A percentile compares a stretch with the other conserved stretches of the same genome.
Evolutionary conservation across 257 asterid genomes (phyloP).

Genomic region (Sherardia arvensis): DNA sequence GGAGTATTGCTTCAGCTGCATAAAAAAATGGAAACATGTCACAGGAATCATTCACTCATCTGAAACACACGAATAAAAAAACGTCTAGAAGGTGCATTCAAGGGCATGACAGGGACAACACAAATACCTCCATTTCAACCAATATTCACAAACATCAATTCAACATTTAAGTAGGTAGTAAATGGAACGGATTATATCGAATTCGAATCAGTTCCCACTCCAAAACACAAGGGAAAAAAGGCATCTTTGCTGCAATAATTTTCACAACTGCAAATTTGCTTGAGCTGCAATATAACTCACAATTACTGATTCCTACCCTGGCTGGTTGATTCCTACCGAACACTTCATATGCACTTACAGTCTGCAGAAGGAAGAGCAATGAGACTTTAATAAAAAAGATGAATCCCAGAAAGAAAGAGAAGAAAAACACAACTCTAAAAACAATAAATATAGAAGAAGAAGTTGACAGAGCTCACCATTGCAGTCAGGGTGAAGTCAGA

Average conservation of each 20-base stretch:
- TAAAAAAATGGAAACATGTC: background rate
- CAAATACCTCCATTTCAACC: background rate
- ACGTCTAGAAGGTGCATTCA: background rate
- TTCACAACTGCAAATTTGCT: too few species aligned
- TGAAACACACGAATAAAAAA: background rate
- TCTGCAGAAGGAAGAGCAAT: too few species aligned
- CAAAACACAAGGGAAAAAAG: background rate
- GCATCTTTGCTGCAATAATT: background rate
- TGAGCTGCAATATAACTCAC: too few species aligned
- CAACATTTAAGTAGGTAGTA: background rate
- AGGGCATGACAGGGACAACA: background rate
- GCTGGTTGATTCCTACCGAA: too few species aligned
- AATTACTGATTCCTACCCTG: too few species aligned
- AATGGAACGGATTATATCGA: background rate
- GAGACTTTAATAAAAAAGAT: too few species aligned
- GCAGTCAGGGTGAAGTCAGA: too few species aligned
- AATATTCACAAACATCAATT: background rate
- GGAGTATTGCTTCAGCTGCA: conserved; percentile 93
- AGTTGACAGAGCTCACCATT: too few species aligned
- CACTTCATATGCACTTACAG: too few species aligned
- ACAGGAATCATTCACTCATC: background rate
- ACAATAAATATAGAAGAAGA: too few species aligned
- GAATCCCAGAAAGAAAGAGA: too few species aligned
- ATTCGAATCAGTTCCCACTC: background rate
- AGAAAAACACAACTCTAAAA: too few species aligned